Evolutionary conservation across 2,329 filamentous ascomycete species (phyloP).

Genomic region (Alternaria longipes): DNA sequence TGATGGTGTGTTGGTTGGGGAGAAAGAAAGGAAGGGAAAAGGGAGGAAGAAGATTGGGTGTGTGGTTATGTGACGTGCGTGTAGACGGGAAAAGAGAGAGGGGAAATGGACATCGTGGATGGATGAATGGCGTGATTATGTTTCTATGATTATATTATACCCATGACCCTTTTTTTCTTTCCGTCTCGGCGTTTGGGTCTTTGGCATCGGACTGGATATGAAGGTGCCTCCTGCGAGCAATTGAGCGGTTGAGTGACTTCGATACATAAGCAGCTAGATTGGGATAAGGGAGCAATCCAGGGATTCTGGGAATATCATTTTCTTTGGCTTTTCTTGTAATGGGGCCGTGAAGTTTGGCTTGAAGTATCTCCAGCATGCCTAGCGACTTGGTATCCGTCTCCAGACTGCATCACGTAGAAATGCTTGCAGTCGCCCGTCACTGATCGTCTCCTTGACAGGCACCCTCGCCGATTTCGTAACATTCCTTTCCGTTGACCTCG

Average conservation of each 20-base stretch:
- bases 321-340: neutral
- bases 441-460: neutral
- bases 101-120: neutral
- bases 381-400: neutral
- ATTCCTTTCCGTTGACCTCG: neutral
- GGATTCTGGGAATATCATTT: neutral
- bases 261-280: neutral
- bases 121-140: neutral
- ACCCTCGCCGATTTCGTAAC: neutral
- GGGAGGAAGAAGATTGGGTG: constrained; percentile 31
- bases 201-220: neutral
- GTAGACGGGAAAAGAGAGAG: neutral
- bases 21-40: constrained; percentile 11
- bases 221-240: neutral
- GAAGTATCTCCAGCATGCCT: neutral
- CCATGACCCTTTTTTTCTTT: neutral
- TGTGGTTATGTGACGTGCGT: constrained; percentile 26
- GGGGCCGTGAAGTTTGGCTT: neutral
- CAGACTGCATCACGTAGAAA: neutral
- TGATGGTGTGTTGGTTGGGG: neutral
- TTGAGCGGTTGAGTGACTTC: neutral
- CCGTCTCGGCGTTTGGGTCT: neutral
- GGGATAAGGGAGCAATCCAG: neutral
- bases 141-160: constrained; percentile 10
- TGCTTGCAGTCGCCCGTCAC: neutral